Evolutionary conservation across 352 stramenopile species (phyloP).

Genomic region (Globisporangium nagaii): DNA sequence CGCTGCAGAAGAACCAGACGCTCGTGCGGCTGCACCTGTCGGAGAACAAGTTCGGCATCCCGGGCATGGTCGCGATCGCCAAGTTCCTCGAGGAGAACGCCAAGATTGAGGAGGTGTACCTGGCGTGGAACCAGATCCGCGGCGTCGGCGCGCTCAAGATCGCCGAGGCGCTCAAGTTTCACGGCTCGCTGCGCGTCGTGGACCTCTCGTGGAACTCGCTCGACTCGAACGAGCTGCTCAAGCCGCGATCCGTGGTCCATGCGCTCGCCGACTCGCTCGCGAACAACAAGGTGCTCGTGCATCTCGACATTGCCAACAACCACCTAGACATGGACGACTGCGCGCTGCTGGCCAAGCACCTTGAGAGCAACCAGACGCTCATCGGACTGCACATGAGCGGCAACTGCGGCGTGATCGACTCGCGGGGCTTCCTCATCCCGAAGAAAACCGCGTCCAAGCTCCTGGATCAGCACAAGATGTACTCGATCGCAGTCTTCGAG

Average conservation of each 20-base stretch:
- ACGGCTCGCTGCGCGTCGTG: constrained; percentile 58
- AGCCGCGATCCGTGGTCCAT: constrained; percentile 37
- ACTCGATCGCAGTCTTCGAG: constrained; percentile 69
- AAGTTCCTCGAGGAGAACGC: constrained; percentile 72
- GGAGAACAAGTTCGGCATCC: constrained; percentile 60
- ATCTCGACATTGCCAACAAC: constrained; percentile 75
- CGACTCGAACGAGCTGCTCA: constrained; percentile 41
- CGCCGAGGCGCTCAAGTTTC: constrained; percentile 66
- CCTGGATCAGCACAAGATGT: constrained; percentile 72
- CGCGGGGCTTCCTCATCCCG: constrained; percentile 56
- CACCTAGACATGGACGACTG: constrained; percentile 59
- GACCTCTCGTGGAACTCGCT: constrained; percentile 79
- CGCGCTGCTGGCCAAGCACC: constrained; percentile 43
- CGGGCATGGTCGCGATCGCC: constrained; percentile 56
- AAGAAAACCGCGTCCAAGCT: constrained; percentile 33
- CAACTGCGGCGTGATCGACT: constrained; percentile 65
- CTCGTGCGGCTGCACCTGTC: constrained; percentile 60
- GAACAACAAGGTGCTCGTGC: constrained; percentile 71
- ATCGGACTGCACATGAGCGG: constrained; percentile 72
- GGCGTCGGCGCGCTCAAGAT: constrained; percentile 67
- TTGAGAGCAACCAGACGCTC: constrained; percentile 70
- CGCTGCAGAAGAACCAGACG: constrained; percentile 65
- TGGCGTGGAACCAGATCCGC: constrained; percentile 72
- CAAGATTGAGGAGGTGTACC: constrained; percentile 72
- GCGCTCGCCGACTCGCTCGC: constrained; percentile 55